Base-by-base conservation (phyloP, 805 yeast species). In the Metschnikowia colocasiae region DNA sequence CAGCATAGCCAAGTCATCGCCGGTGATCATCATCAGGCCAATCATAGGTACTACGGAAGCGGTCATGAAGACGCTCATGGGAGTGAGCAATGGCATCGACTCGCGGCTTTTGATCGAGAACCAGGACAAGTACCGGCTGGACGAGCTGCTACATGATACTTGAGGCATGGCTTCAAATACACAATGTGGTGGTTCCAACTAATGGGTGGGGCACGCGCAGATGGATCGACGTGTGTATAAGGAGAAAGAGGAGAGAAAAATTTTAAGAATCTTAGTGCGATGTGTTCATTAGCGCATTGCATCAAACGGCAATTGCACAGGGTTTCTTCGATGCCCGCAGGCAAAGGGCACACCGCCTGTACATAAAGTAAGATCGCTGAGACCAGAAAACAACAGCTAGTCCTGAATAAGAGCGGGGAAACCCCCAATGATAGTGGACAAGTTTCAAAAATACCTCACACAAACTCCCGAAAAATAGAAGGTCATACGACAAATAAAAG, bases 11-110 rank as follows among this genome's bases (percentile, higher is more conserved):
- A 79, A 78, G 53, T 88, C 85, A 0, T 81, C 95, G 1, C 97
- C 97, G 0, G 80, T 88, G 13, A 83, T 88, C 16, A 64, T 91
- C 13, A 74, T 91, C 2, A 65, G 97, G 36, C 97, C 97, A 2
- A 76, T 89, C 51, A 89, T 91, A 56, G 98, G 97, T 1, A 89
- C 96, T 0, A 86, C 97, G 0, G 97, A 89, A 61, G 96, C 95
- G 0, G 74, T 91, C 6, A 84, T 92, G 5, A 86, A 82, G 58
- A 78, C 96, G 0, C 70, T 91, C 43, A 76, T 88, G 68, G 98
- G 98, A 1, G 74, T 91, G 6, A 82, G 89, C 34, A 90, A 89
- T 60, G 85, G 84, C 51, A 67, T 91, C 29, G 92, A 88, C 60
- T 84, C 90, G 1, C 73, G 73, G 19, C 80, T 82, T 51, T 73